Evolutionary conservation across 148 eudicot genomes (phyloP), one percentile per base, ranked within the genome.

Genomic region (Rhododendron kiyosumense): DNA sequence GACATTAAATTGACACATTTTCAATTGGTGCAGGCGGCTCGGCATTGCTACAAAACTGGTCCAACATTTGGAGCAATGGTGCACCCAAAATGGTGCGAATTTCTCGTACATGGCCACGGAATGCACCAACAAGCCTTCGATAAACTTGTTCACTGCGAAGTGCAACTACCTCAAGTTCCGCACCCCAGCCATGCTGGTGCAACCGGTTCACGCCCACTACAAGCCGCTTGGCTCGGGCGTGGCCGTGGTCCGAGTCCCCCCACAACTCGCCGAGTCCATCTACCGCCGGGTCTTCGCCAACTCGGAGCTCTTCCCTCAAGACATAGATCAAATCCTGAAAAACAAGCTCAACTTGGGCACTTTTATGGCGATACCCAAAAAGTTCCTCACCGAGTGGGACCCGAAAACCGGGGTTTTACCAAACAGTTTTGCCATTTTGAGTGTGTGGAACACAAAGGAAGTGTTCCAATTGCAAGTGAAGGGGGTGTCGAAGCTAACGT

Each of bases 71-170:
- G 99, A 95, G 87, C 91, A 91, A 79, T 95, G 99, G 98, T 89
- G 96, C 86, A 90, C 69, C 77, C 24, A 88, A 65, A 92, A 92
- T 14, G 99, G 92, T 15, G 98, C 96, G 18, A 88, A 89, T 1
- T 95, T 92, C 79, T 92, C 93, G 2, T 96, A 96, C 84, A 94
- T 96, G 97, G 98, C 98, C 67, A 96, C 99, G 1, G 99, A 95
- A 45, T 90, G 92, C 81, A 87, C 81, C 81, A 96, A 96, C 79
- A 81, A 92, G 61, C 88, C 98, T 48, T 96, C 99, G 5, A 78
- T 96, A 84, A 95, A 96, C 83, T 89, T 96, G 82, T 96, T 96
- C 89, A 95, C 94, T 2, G 61, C 73, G 20, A 96, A 93, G 79
- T 90, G 89, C 79, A 87, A 92, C 36, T 96, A 92, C 85, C 48